Conservation (phyloP, 2,329 filamentous ascomycete genomes). For the Penicillium sp. region DNA sequence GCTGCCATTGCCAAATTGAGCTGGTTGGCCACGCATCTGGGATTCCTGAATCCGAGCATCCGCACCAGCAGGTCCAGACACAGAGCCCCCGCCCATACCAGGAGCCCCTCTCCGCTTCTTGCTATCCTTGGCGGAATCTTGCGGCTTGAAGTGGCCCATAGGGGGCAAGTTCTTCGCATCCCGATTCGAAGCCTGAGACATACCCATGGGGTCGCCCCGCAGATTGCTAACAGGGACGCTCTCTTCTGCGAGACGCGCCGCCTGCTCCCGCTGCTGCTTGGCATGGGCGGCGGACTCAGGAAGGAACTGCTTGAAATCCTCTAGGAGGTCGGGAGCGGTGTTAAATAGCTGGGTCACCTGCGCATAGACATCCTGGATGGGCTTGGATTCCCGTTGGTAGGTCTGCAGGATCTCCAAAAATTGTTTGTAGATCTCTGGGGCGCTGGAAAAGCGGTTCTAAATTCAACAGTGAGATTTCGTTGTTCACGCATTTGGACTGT, state of each 20-base stretch:
- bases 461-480: background rate
- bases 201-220: conserved; percentile 55
- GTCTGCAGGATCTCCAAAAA: conserved; percentile 98
- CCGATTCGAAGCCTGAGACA: conserved; percentile 57
- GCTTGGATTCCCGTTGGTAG: conserved; percentile 96
- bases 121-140: conserved; percentile 82
- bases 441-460: conserved; percentile 93
- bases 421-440: conserved; percentile 98
- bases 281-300: conserved; percentile 81
- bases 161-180: conserved; percentile 75
- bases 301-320: conserved; percentile 98
- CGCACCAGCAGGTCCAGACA: conserved; percentile 37
- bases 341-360: conserved; percentile 95
- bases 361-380: conserved; percentile 96
- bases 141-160: conserved; percentile 88
- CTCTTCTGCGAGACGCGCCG: conserved; percentile 68
- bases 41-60: conserved; percentile 40
- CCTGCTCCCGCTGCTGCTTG: conserved; percentile 65
- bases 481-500: no score
- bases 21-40: conserved; percentile 38
- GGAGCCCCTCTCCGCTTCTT: conserved; percentile 79
- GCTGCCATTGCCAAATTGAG: conserved; percentile 49
- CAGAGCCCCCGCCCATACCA: conserved; percentile 37
- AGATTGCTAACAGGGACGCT: conserved; percentile 68
- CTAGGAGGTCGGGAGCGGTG: conserved; percentile 87